Conservation (phyloP, 331 rosid species). For the Quercus phellos region DNA sequence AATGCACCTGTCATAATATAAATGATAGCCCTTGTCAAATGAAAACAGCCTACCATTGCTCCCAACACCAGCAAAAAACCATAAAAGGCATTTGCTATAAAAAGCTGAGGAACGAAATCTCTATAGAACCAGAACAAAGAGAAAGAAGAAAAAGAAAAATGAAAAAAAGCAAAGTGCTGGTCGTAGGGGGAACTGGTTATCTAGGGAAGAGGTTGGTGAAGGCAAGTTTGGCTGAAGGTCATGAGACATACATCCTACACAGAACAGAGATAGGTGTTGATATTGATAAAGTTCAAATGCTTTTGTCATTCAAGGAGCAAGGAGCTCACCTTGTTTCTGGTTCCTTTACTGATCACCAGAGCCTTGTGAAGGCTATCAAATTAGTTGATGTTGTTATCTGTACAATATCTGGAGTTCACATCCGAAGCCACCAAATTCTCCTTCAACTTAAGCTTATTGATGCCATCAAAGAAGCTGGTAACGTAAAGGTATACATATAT, state of each 20-base stretch:
- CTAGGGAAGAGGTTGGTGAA: conserved; percentile 65
- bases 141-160: not conserved
- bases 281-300: conserved; percentile 61
- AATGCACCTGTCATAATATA: too few species aligned
- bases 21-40: too few species aligned
- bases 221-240: conserved; percentile 55
- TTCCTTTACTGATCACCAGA: conserved; percentile 41
- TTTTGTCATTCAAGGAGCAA: conserved; percentile 49
- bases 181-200: conserved; percentile 71
- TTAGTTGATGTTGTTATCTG: conserved; percentile 67
- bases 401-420: conserved; percentile 63
- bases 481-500: conserved; percentile 46
- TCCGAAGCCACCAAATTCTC: conserved; percentile 58
- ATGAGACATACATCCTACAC: conserved; percentile 51
- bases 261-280: conserved; percentile 68
- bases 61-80: too few species aligned
- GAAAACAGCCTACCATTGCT: too few species aligned
- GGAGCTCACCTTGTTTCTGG: conserved; percentile 53
- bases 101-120: too few species aligned
- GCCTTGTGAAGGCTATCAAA: conserved; percentile 57
- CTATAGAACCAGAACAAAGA: not conserved
- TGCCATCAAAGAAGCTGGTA: conserved; percentile 73
- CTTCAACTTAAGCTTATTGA: conserved; percentile 66
- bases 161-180: conserved; percentile 47
- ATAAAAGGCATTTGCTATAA: too few species aligned